Evolutionary conservation across 495 filamentous ascomycete species (phyloP).

Genomic region (Apodospora peruviana): DNA sequence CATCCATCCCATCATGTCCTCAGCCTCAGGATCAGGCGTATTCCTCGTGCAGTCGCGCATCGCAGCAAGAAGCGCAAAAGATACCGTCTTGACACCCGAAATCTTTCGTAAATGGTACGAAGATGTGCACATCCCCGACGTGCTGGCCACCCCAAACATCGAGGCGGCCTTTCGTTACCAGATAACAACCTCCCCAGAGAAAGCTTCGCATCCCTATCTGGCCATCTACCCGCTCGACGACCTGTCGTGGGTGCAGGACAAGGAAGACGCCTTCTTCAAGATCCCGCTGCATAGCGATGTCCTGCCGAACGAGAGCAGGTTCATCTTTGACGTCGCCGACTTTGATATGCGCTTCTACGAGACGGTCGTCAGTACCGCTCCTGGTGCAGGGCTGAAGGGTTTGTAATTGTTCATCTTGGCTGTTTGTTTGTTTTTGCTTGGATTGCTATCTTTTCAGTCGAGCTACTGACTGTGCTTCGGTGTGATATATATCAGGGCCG

Average conservation of each 20-base stretch:
- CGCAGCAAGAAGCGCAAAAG: neutral
- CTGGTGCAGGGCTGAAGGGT: too few species aligned
- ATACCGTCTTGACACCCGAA: conserved; percentile 7
- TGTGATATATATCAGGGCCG: too few species aligned
- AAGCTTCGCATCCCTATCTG: too few species aligned
- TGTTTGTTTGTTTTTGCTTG: too few species aligned
- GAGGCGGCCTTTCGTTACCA: conserved; percentile 15
- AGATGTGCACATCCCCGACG: conserved; percentile 21
- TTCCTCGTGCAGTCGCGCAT: conserved; percentile 11
- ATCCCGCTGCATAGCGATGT: conserved; percentile 3
- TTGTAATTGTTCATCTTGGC: too few species aligned
- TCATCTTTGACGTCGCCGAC: conserved; percentile 9
- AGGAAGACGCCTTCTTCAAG: conserved; percentile 3
- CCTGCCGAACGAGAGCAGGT: neutral
- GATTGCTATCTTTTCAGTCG: too few species aligned
- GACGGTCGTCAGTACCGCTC: too few species aligned
- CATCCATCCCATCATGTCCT: neutral
- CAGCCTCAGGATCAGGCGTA: neutral
- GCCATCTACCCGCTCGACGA: conserved; percentile 21
- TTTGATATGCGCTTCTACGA: conserved; percentile 8
- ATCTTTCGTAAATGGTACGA: conserved; percentile 23
- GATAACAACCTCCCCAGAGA: conserved; percentile 1
- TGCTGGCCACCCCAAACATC: conserved; percentile 17
- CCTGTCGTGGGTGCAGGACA: conserved; percentile 11
- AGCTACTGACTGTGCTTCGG: too few species aligned